Base-by-base conservation (phyloP, 352 stramenopile genomes). In the Pythium dissotocum region DNA sequence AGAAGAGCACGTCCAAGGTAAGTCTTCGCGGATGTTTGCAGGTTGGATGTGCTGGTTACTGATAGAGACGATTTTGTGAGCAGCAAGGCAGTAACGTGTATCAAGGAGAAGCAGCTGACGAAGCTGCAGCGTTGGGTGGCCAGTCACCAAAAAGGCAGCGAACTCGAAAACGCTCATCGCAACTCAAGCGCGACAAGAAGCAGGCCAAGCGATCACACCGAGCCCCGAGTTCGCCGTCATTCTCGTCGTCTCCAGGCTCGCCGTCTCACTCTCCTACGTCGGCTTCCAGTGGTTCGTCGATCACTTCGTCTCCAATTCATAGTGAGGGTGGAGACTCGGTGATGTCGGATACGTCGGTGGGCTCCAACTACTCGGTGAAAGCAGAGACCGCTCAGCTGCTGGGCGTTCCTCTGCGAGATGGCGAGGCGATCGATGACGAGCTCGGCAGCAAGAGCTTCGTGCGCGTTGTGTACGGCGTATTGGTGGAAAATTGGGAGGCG, bases 1-100 rank as follows among this genome's bases (percentile, higher is more conserved):
- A 95, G 73, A 95, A 95, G 73, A 94, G 77, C 48, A 73, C 84
- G n/a, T 89, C 85, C 2, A 96, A 96, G 70, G 79, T 87, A 58
- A 10, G 67, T 52, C 18, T 26, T 52, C 6, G 8, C 18, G 21
- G 8, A 14, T 24, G 10, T 24, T 10, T 26, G 24, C 10, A 24
- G 7, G 40, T 51, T 32, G 40, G 18, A 65, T 35, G 28, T 12
- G 18, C 26, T 21, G 8, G n/a, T 14, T 30, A 16, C 36, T 44
- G 1, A 57, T 58, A 33, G 21, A 59, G 35, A 14, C 36, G 35
- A 48, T 48, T 42, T 40, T 51, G 40, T 1, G 46, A 79, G 69
- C 79, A 87, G 67, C 77, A 83, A 66, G 72, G 71, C 57, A 93
- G 84, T 72, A 94, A 94, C 44, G 82, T 91, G 9, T 94, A 94